Percentiles rank a stretch among this genome's conserved stretches.
phyloP scores from a whole-genome alignment of 2,329 filamentous ascomycete genomes.

The Xylaria sp. region DNA sequence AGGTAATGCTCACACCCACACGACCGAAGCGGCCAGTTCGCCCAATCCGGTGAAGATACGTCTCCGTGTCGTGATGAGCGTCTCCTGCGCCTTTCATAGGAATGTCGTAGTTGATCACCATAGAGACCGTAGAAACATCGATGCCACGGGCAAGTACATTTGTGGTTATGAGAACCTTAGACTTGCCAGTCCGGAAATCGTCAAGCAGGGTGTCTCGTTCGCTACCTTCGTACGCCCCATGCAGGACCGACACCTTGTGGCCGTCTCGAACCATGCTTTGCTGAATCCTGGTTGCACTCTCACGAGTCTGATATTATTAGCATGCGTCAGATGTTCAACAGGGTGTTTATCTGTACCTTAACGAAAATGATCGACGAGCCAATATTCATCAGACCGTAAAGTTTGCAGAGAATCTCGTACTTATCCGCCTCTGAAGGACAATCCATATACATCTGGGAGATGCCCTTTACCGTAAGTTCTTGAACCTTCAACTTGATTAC shows the following conservation, averaged over 20 bases:
- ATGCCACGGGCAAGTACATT: conserved; percentile 97
- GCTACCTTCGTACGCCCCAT: conserved; percentile 84
- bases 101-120: conserved; percentile 98
- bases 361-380: conserved; percentile 99
- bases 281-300: conserved; percentile 87
- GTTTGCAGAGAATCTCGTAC: conserved; percentile 87
- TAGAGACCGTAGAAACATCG: conserved; percentile 88
- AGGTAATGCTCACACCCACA: conserved; percentile 94
- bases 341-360: conserved; percentile 65
- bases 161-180: conserved; percentile 97
- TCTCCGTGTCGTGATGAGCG: conserved; percentile 88
- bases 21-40: conserved; percentile 96
- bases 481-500: conserved; percentile 88
- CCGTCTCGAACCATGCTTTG: conserved; percentile 87
- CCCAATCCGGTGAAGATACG: conserved; percentile 97
- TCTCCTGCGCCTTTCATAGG: conserved; percentile 81
- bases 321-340: background rate
- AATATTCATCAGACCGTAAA: conserved; percentile 96
- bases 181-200: conserved; percentile 84
- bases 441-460: conserved; percentile 98
- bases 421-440: conserved; percentile 85
- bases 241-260: conserved; percentile 90
- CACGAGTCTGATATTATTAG: conserved; percentile 72
- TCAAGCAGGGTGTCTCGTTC: conserved; percentile 87
- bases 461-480: conserved; percentile 94